Conservation (phyloP, 2,329 filamentous ascomycete genomes). For the Colletotrichum melonis region DNA sequence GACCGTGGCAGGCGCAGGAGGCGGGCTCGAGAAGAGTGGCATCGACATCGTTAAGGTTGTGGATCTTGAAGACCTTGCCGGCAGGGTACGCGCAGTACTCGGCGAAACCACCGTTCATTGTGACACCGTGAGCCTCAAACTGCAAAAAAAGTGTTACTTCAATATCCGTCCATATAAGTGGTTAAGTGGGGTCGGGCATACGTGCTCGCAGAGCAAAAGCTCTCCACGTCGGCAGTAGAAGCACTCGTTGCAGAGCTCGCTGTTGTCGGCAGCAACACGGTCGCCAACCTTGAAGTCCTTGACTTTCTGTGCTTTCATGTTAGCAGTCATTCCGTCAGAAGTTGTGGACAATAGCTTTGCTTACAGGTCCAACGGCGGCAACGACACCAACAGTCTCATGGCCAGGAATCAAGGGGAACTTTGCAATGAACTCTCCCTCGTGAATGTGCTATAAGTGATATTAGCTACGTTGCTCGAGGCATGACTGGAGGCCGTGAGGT, state of each 20-base stretch:
- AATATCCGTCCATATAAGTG: not conserved
- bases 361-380: slow-evolving; percentile 62
- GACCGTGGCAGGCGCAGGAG: slow-evolving; percentile 76
- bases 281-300: slow-evolving; percentile 71
- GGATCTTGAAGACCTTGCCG: slow-evolving; percentile 71
- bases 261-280: slow-evolving; percentile 73
- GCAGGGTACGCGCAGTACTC: slow-evolving; percentile 71
- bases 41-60: slow-evolving; percentile 75
- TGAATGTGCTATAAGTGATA: slow-evolving; percentile 63
- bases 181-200: slow-evolving; percentile 23
- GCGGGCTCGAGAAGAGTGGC: slow-evolving; percentile 78
- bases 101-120: slow-evolving; percentile 77
- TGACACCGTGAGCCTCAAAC: slow-evolving; percentile 75
- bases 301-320: slow-evolving; percentile 56
- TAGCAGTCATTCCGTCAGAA: not conserved
- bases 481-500: not conserved
- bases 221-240: slow-evolving; percentile 80
- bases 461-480: slow-evolving; percentile 26
- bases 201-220: slow-evolving; percentile 74
- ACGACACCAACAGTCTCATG: slow-evolving; percentile 77
- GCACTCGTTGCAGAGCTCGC: slow-evolving; percentile 76
- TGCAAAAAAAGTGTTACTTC: slow-evolving; percentile 31
- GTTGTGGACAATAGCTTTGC: not conserved
- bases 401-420: slow-evolving; percentile 75
- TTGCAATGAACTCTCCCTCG: slow-evolving; percentile 73